These are phyloP conservation scores for Schizopora paradoxa DNA, from an alignment of 1,284 basidiomycete species.

Conservation along the genomic window DNA sequence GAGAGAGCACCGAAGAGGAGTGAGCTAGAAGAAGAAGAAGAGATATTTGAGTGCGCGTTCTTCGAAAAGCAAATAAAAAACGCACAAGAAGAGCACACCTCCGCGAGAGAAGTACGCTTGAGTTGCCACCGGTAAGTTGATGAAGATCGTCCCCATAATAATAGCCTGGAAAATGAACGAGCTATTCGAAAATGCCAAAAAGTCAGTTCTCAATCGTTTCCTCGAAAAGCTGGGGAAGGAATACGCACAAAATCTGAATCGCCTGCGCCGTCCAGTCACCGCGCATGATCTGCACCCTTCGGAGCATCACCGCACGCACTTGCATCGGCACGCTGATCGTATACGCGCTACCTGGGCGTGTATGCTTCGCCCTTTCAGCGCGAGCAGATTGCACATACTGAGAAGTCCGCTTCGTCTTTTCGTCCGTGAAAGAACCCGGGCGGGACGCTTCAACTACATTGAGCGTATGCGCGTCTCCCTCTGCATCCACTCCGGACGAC, in stretches of 20 bases:
- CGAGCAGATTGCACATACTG: slow-evolving; percentile 49
- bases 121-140: slow-evolving; percentile 56
- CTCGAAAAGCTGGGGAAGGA: too few species aligned
- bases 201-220: neutral
- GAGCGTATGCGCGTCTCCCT: neutral
- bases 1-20: slow-evolving; percentile 49
- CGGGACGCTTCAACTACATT: neutral
- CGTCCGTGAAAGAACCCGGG: slow-evolving; percentile 1
- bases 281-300: slow-evolving; percentile 32
- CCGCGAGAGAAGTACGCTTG: slow-evolving; percentile 75
- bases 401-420: slow-evolving; percentile 86
- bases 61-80: slow-evolving; percentile 9
- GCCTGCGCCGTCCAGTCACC: slow-evolving; percentile 39
- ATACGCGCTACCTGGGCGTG: slow-evolving; percentile 19
- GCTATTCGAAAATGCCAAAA: slow-evolving; percentile 18
- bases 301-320: slow-evolving; percentile 29
- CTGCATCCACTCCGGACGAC: neutral
- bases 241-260: slow-evolving; percentile 24
- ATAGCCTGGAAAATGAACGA: slow-evolving; percentile 60
- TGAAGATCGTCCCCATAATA: slow-evolving; percentile 76
- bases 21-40: slow-evolving; percentile 30
- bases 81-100: slow-evolving; percentile 69
- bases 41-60: neutral
- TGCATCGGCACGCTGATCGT: slow-evolving; percentile 26
- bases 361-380: slow-evolving; percentile 19